These are phyloP conservation scores for Paramecium primaurelia DNA, from an alignment of 73 alveolate species.

Conservation along the genomic window DNA sequence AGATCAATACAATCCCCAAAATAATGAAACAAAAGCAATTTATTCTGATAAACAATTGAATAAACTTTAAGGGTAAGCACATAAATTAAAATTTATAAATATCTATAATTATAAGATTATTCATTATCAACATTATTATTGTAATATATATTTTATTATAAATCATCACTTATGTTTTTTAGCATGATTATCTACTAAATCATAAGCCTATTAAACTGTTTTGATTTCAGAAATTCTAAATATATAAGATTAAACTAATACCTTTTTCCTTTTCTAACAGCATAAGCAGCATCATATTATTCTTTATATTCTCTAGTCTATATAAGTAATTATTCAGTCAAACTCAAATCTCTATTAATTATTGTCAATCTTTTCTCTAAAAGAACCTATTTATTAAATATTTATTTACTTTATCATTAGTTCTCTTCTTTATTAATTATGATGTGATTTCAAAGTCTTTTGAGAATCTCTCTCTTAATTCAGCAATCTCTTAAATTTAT, in stretches of 20 bases:
- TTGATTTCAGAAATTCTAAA: constrained; percentile 26
- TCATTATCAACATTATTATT: not conserved
- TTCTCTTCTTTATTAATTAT: not conserved
- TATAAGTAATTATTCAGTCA: not conserved
- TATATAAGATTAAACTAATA: not conserved
- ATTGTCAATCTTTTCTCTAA: constrained; percentile 14
- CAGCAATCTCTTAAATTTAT: not conserved
- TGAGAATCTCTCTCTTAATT: constrained; percentile 19
- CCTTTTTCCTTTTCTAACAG: constrained; percentile 44
- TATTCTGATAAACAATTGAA: not conserved
- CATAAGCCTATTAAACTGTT: constrained; percentile 40
- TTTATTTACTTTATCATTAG: not conserved
- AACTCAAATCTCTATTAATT: not conserved
- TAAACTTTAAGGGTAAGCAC: not conserved
- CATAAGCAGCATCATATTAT: constrained; percentile 40
- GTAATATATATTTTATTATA: not conserved
- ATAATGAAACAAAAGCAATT: not conserved
- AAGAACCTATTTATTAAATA: not conserved
- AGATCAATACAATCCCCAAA: not conserved
- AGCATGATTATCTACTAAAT: constrained; percentile 29
- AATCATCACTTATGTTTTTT: not conserved
- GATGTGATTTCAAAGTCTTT: not conserved
- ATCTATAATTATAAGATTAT: not conserved
- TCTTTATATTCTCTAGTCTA: constrained; percentile 31
- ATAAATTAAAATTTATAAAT: not conserved